Base-by-base conservation (phyloP, 2,329 filamentous ascomycete species). In the Blastomyces parvus region DNA sequence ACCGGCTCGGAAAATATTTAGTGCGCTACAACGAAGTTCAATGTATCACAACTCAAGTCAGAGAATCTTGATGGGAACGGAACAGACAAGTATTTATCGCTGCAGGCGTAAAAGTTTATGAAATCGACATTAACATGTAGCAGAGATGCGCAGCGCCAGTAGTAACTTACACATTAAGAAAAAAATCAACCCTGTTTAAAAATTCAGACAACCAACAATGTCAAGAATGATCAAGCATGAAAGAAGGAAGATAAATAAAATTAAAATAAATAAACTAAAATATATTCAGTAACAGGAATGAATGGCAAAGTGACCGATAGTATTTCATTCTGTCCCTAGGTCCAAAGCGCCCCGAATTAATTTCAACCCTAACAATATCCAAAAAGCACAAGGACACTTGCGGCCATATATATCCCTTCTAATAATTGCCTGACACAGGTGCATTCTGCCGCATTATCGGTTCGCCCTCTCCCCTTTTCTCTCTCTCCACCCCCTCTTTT, bases 291-390 rank as follows among this genome's bases (percentile, higher is more conserved):
- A 42, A 11, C 38, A 22, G 38, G 1, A 59, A 59, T 44, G 38
- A 27, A 59, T n/a, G 25, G 25, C 38, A 36, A 40, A 42, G 25
- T 30, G 25, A 30, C 25, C 22, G n/a, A n/a, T 48, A 48, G 46
- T 48, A 48, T 48, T 22, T 48, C 46, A 48, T 57, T 40, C 55
- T 38, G 33, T 57, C 40, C 55, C 55, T 36, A 57, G 55, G 33
- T 22, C 55, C 55, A 57, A 6, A 57, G 55, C 55, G 55, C 55
- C 38, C 56, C 38, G 40, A 42, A 59, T 27, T 38, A 40, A 44
- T 11, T 44, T 44, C n/a, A 57, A 11, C 22, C 56, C 5, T 40
- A 59, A 25, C 11, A 44, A 22, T 17, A 42, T 42, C 56, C 22
- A 58, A 58, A 58, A 58, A 22, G n/a, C 30, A 57, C 19, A 11